phyloP scores from a whole-genome alignment of 2,329 filamentous ascomycete species.

The Penicillium sp. region DNA sequence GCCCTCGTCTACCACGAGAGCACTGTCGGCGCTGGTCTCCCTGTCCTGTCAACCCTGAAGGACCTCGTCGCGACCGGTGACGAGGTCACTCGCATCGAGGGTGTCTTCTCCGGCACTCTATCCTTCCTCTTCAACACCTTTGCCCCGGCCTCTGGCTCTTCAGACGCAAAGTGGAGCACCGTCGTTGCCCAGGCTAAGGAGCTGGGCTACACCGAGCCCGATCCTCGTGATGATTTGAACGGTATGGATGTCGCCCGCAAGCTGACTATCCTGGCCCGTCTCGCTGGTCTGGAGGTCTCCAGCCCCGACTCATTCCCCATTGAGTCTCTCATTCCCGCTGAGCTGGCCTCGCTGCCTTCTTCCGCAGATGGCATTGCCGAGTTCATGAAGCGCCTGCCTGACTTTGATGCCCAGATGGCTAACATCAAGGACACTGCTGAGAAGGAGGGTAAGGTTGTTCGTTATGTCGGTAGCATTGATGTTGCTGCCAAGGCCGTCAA shows the following conservation, averaged over 20 bases:
- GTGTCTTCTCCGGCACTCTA: slow-evolving; percentile 97
- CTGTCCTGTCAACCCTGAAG: slow-evolving; percentile 89
- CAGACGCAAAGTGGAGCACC: slow-evolving; percentile 77
- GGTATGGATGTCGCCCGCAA: slow-evolving; percentile 93
- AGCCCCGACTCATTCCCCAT: slow-evolving; percentile 90
- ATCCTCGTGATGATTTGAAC: slow-evolving; percentile 85
- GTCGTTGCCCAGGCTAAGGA: slow-evolving; percentile 92
- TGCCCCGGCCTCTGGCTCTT: slow-evolving; percentile 73
- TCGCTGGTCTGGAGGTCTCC: slow-evolving; percentile 80
- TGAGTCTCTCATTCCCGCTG: slow-evolving; percentile 86
- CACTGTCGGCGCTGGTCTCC: slow-evolving; percentile 89
- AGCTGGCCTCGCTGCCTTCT: slow-evolving; percentile 75
- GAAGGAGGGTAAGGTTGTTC: slow-evolving; percentile 86
- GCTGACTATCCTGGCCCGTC: slow-evolving; percentile 89
- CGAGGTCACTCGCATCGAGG: slow-evolving; percentile 88
- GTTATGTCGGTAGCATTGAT: slow-evolving; percentile 93
- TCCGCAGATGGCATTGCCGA: slow-evolving; percentile 68
- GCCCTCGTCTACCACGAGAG: slow-evolving; percentile 95
- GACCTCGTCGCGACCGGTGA: slow-evolving; percentile 94
- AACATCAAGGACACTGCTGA: slow-evolving; percentile 79
- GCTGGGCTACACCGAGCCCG: slow-evolving; percentile 88
- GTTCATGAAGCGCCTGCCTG: slow-evolving; percentile 79
- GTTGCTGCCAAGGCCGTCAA: slow-evolving; percentile 78
- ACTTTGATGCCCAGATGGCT: slow-evolving; percentile 91
- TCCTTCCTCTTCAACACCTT: slow-evolving; percentile 99